Conservation (phyloP, 768 basidiomycete genomes). For the Xanthoconium purpureum region DNA sequence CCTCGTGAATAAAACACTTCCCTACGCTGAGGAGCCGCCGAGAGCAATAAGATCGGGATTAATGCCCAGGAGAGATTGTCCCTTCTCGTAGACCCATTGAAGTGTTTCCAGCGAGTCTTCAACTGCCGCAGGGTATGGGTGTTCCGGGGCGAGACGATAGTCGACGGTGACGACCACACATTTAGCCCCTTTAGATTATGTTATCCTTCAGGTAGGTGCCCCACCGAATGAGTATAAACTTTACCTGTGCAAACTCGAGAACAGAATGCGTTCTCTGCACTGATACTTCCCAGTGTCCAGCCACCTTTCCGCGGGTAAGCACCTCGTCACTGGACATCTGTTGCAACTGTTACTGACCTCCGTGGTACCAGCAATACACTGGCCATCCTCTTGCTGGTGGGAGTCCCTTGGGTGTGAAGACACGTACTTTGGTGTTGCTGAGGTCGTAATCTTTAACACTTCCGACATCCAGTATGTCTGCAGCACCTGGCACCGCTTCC, state of each 20-base stretch:
- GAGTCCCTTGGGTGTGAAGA: conserved; percentile 55
- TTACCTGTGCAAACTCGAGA: conserved; percentile 30
- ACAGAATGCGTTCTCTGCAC: conserved; percentile 57
- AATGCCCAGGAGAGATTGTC: conserved; percentile 43
- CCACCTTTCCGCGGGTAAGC: conserved; percentile 46
- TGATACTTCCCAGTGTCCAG: conserved; percentile 72
- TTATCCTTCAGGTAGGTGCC: background rate
- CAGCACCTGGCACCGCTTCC: conserved; percentile 54
- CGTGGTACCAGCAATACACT: conserved; percentile 70
- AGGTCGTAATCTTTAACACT: conserved; percentile 51
- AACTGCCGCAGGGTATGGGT: conserved; percentile 34
- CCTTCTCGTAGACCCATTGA: conserved; percentile 37
- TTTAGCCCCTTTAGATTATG: conserved; percentile 20
- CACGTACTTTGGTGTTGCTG: conserved; percentile 52
- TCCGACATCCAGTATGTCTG: conserved; percentile 55
- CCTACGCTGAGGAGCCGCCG: conserved; percentile 70
- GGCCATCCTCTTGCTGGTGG: conserved; percentile 63
- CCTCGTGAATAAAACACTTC: background rate
- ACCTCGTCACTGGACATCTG: background rate
- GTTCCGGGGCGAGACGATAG: conserved; percentile 35
- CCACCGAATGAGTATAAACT: background rate
- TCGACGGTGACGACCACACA: conserved; percentile 35
- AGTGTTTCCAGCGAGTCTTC: conserved; percentile 38
- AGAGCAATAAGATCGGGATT: conserved; percentile 57
- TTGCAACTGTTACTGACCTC: conserved; percentile 41